These are phyloP conservation scores for Rhytidhysteron rufulum DNA, from an alignment of 2,329 filamentous ascomycete genomes.

Conservation along the genomic window DNA sequence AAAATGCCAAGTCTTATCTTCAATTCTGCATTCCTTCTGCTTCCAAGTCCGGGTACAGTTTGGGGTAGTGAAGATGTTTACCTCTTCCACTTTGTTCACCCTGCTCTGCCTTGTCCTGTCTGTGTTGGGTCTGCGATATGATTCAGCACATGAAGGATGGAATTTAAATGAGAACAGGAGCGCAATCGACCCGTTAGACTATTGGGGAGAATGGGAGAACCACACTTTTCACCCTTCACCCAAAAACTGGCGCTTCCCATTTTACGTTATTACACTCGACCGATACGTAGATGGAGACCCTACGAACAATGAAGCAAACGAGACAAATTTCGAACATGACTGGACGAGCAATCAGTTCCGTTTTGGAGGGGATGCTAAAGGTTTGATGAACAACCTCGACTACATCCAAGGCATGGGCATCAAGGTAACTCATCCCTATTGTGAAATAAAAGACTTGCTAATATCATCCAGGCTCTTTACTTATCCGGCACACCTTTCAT, in stretches of 20 bases:
- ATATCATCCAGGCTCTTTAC: slow-evolving; percentile 50
- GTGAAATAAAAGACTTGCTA: slow-evolving; percentile 6
- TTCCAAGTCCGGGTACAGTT: not conserved
- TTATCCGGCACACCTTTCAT: slow-evolving; percentile 62
- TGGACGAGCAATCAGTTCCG: slow-evolving; percentile 59
- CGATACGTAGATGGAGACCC: slow-evolving; percentile 64
- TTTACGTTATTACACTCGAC: slow-evolving; percentile 63
- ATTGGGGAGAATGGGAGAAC: slow-evolving; percentile 54
- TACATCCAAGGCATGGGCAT: slow-evolving; percentile 64
- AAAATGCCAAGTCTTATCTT: not conserved
- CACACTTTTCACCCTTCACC: slow-evolving; percentile 55
- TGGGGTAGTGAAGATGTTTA: slow-evolving; percentile 12
- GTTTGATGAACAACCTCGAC: slow-evolving; percentile 58
- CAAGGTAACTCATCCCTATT: slow-evolving; percentile 39
- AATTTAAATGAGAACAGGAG: slow-evolving; percentile 60
- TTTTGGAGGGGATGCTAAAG: slow-evolving; percentile 58
- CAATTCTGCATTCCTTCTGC: not conserved
- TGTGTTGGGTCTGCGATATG: slow-evolving; percentile 37
- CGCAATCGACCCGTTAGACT: slow-evolving; percentile 55
- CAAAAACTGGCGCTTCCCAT: slow-evolving; percentile 61
- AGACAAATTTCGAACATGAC: slow-evolving; percentile 59
- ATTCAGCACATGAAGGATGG: slow-evolving; percentile 49
- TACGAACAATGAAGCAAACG: slow-evolving; percentile 60
- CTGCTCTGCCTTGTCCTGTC: slow-evolving; percentile 13
- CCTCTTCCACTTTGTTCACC: slow-evolving; percentile 8